A percentile compares a stretch with the other conserved stretches of the same genome.
Conservation (phyloP, 2,329 filamentous ascomycete genomes). For the Aspergillus sp. region DNA sequence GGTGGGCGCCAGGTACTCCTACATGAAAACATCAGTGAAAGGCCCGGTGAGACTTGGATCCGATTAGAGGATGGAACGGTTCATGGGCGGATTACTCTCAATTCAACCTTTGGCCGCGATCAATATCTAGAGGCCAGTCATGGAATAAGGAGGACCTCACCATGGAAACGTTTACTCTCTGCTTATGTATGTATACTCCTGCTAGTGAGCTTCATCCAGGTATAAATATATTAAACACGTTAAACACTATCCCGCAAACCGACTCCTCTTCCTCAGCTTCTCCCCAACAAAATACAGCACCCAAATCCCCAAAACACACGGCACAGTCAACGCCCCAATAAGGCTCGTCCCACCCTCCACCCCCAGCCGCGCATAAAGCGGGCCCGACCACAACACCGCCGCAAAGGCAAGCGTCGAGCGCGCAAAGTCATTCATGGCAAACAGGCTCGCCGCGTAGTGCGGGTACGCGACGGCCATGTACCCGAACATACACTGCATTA, state of each 20-base stretch:
- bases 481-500: constrained; percentile 47
- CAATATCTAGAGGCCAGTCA: too few species aligned
- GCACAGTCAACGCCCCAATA: background rate
- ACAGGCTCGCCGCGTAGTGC: constrained; percentile 34
- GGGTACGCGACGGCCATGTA: constrained; percentile 39
- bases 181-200: too few species aligned
- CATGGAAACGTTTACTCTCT: too few species aligned
- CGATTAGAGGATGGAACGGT: too few species aligned
- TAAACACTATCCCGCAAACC: background rate
- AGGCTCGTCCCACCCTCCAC: background rate
- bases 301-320: background rate
- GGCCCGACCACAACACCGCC: background rate
- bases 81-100: too few species aligned
- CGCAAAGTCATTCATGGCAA: constrained; percentile 37
- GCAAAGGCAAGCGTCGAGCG: background rate
- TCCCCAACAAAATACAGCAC: background rate
- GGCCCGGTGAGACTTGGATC: too few species aligned
- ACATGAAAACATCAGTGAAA: too few species aligned
- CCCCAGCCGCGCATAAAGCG: background rate
- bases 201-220: too few species aligned
- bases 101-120: too few species aligned
- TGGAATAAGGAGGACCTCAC: too few species aligned
- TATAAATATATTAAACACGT: too few species aligned
- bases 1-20: too few species aligned
- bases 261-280: background rate